Conservation (phyloP, 2,329 filamentous ascomycete species). For the Penicillium sp. region DNA sequence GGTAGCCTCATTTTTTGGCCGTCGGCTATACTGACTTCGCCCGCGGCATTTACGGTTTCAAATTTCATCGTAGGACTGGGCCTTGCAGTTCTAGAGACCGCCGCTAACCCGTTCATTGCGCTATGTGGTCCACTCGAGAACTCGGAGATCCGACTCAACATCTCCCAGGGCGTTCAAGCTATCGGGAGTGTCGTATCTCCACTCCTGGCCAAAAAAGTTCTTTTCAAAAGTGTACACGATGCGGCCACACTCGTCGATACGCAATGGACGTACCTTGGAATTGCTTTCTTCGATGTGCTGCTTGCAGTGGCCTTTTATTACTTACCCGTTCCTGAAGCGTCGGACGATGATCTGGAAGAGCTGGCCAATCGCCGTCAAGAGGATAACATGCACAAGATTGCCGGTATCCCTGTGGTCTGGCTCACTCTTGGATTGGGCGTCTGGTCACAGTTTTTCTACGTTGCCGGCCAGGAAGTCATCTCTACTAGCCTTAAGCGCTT, state of each 20-base stretch:
- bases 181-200: constrained; percentile 56
- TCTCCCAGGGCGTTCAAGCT: constrained; percentile 58
- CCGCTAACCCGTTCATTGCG: constrained; percentile 57
- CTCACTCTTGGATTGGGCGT: constrained; percentile 51
- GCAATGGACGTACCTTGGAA: constrained; percentile 61
- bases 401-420: constrained; percentile 49
- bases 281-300: constrained; percentile 54
- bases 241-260: constrained; percentile 53
- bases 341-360: constrained; percentile 54
- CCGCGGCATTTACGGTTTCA: constrained; percentile 55
- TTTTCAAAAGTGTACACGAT: constrained; percentile 48
- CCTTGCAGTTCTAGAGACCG: constrained; percentile 55
- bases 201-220: constrained; percentile 53
- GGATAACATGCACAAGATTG: constrained; percentile 44
- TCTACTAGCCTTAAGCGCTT: constrained; percentile 47
- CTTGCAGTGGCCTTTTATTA: constrained; percentile 58
- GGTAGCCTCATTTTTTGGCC: constrained; percentile 60
- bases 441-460: constrained; percentile 55
- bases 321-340: constrained; percentile 56
- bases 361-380: constrained; percentile 48
- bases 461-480: constrained; percentile 55
- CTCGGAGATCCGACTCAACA: constrained; percentile 54
- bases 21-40: constrained; percentile 57
- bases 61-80: constrained; percentile 59
- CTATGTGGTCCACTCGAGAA: constrained; percentile 57